Evolutionary conservation across 1,284 basidiomycete genomes (phyloP), one percentile per base, ranked within the genome.

Genomic region (Calocybe gambosa): DNA sequence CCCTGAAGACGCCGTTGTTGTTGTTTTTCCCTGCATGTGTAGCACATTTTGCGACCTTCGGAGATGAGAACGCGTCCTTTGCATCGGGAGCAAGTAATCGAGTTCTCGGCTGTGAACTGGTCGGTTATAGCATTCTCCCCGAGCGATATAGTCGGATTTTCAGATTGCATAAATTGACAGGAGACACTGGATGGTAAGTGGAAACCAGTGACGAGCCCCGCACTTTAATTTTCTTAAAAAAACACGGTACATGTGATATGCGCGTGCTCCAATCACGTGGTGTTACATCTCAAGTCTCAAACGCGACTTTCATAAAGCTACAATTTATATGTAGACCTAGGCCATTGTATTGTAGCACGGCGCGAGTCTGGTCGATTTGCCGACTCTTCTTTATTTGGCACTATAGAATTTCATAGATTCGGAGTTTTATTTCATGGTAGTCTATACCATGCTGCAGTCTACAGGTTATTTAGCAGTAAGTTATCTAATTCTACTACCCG

Each of bases 11-110:
- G 5, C 25, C 5, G 5, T 21, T 9, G 28, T 10, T 16, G 29
- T 39, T 0, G 1, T 26, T 44, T 52, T 18, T 52, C 54, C 23
- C 54, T 45, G 16, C 54, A 56, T 6, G 3, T 2, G 3, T 6
- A 13, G 29, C 54, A 56, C 34, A 12, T 31, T 25, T 51, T 52
- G 23, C 19, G 36, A 12, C 19, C 0, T 5, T 49, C 39, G 8
- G 28, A 18, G 29, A 42, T 23, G 2, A 43, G 47, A 34, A 50
- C 1, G 20, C 34, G 43, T 13, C 19, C 41, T 21, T 42, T 45
- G 34, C 50, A 54, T 9, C 13, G 1, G 4, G 40, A 28, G 34
- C 51, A 53, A 18, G 16, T 13, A 9, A 39, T 42, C 1, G 28
- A 37, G 3, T 38, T 36, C 19, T 38, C 33, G 12, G n/a, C 16